phyloP scores from a whole-genome alignment of 805 yeast genomes.

The Brettanomyces anomalus region DNA sequence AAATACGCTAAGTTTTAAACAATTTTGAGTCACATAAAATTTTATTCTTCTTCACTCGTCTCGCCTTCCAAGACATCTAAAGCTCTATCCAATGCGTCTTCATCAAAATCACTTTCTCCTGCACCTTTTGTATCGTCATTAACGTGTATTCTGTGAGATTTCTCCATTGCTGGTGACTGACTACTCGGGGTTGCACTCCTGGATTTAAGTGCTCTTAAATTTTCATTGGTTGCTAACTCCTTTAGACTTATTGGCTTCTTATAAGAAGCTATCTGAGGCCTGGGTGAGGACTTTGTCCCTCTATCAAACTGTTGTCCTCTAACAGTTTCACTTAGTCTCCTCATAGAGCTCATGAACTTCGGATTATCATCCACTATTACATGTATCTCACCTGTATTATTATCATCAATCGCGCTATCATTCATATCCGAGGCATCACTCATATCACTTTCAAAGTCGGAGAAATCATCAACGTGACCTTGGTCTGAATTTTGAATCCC shows the following conservation, averaged over 20 bases:
- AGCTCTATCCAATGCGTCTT: slow-evolving; percentile 19
- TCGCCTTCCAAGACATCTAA: slow-evolving; percentile 12
- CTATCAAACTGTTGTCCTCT: background rate
- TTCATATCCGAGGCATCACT: background rate
- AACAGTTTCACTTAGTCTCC: slow-evolving; percentile 4
- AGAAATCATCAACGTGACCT: background rate
- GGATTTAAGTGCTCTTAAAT: slow-evolving; percentile 2
- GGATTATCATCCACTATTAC: slow-evolving; percentile 18
- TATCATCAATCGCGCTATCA: background rate
- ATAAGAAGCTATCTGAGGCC: background rate
- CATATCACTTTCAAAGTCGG: background rate
- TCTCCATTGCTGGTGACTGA: background rate
- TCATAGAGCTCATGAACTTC: slow-evolving; percentile 3
- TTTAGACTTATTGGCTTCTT: slow-evolving; percentile 13
- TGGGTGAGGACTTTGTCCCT: slow-evolving; percentile 1
- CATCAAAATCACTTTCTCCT: slow-evolving; percentile 11
- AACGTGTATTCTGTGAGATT: no score
- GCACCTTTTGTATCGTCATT: no score
- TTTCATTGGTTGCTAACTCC: slow-evolving; percentile 13
- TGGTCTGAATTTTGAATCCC: background rate
- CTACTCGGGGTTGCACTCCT: background rate
- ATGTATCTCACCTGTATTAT: slow-evolving; percentile 7
- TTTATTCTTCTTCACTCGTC: slow-evolving; percentile 17
- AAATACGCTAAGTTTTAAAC: no score
- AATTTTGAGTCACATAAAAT: no score